Percentiles rank a stretch among this genome's conserved stretches.
These are phyloP conservation scores for Echria macrotheca DNA, from an alignment of 495 filamentous ascomycete species.

Conservation along the genomic window DNA sequence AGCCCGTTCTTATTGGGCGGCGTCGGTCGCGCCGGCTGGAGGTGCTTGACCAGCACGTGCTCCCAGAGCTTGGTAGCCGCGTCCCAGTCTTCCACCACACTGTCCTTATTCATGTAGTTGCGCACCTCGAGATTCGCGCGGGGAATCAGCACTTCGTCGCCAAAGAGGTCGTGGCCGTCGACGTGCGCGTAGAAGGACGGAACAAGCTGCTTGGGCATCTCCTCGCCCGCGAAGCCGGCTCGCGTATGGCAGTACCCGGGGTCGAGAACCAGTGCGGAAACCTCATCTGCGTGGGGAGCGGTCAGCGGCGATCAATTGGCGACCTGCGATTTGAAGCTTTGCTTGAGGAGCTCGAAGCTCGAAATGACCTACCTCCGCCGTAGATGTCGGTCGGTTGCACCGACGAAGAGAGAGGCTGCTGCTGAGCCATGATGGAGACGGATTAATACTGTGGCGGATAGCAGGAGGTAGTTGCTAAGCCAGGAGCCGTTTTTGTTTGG, in stretches of 20 bases:
- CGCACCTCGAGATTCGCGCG: slow-evolving; percentile 69
- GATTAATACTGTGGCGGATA: not conserved
- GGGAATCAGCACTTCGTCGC: slow-evolving; percentile 79
- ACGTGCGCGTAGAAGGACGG: slow-evolving; percentile 71
- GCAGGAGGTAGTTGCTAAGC: no score
- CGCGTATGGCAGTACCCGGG: slow-evolving; percentile 85
- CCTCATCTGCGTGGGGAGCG: slow-evolving; percentile 64
- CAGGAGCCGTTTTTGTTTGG: no score
- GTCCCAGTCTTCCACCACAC: slow-evolving; percentile 95
- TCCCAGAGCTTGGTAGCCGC: slow-evolving; percentile 86
- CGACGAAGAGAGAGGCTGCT: slow-evolving; percentile 34
- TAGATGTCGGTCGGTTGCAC: slow-evolving; percentile 63
- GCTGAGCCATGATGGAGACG: slow-evolving; percentile 32
- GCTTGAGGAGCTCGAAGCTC: slow-evolving; percentile 1
- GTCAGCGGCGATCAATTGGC: slow-evolving; percentile 10
- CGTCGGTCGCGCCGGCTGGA: slow-evolving; percentile 64
- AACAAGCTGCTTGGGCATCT: slow-evolving; percentile 87
- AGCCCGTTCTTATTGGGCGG: slow-evolving; percentile 66
- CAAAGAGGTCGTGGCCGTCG: slow-evolving; percentile 63
- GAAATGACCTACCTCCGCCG: slow-evolving; percentile 63
- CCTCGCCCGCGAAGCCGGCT: slow-evolving; percentile 96
- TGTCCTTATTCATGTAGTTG: slow-evolving; percentile 87
- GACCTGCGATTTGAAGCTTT: not conserved
- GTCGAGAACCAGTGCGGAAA: slow-evolving; percentile 93
- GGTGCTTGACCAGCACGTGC: slow-evolving; percentile 60